Percentiles rank a stretch among this genome's conserved stretches.
Conservation (phyloP, 2,329 filamentous ascomycete genomes). For the Pseudogymnoascus sp. region DNA sequence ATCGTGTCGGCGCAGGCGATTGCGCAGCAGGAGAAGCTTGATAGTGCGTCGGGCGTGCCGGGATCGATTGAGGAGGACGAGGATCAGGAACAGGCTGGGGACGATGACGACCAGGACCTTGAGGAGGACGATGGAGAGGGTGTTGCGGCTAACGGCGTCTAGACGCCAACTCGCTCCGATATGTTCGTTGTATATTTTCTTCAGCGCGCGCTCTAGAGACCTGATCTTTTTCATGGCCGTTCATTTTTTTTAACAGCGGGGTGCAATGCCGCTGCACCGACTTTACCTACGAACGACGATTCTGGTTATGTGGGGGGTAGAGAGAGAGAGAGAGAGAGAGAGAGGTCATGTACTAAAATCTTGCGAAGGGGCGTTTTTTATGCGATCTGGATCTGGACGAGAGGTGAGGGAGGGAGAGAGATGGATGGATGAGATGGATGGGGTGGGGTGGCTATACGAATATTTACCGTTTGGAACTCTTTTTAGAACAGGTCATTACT, state of each 20-base stretch:
- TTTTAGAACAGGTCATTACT: neutral
- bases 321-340: neutral
- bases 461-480: neutral
- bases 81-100: neutral
- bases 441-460: neutral
- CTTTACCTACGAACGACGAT: neutral
- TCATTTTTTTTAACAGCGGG: neutral
- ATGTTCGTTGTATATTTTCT: constrained; percentile 6
- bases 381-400: neutral
- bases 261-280: neutral
- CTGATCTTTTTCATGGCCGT: neutral
- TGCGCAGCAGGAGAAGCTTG: constrained; percentile 83
- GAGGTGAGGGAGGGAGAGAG: neutral
- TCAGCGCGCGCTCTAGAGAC: neutral
- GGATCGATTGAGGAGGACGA: constrained; percentile 36
- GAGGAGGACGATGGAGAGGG: too few relatives aligned
- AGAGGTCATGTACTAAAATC: neutral
- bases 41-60: constrained; percentile 26
- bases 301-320: neutral
- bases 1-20: constrained; percentile 96
- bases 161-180: neutral
- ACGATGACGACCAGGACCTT: neutral
- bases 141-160: too few relatives aligned
- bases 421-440: neutral
- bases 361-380: constrained; percentile 7